Base-by-base conservation (phyloP, 2,329 filamentous ascomycete genomes). In the Colletotrichum theobromicola region DNA sequence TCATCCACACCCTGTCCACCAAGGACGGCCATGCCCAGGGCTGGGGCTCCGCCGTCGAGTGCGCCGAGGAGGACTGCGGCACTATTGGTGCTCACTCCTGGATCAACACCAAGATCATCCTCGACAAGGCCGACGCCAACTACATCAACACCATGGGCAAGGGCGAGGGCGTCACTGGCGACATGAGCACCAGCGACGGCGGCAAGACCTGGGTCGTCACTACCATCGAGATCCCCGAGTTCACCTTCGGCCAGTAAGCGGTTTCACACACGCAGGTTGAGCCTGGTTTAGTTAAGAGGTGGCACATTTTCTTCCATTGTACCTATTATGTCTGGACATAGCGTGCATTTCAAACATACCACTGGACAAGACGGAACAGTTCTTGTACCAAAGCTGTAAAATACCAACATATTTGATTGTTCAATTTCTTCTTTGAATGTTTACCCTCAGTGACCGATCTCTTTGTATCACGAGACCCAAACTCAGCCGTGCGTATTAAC, bases 21-120 rank as follows among this genome's bases (percentile, higher is more conserved):
- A 84, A 80, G 67, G 83, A 84, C 72, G 85, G 82, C 28, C 77
- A 85, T 9, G 85, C 85, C 5, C 77, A 83, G 79, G 85, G 85
- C 76, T 87, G 84, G 82, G 86, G 85, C 3, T 84, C 82, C 50
- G 82, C 85, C 1, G 83, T 87, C 21, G 90, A 94, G 80, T 91
- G 91, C 82, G 94, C 92, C 69, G 93, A 92, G 82, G 93, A 96
- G 83, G 93, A 94, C 87, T 96, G 94, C 87, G 94, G 94, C 77
- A 79, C 76, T 3, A 68, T 81, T 2, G 70, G 70, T 53, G 70
- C 70, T 53, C 70, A 73, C 66, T 73, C 70, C 46, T 73, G 70
- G 70, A 73, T 73, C 70, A 73, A 73, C 70, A 73, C 70, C 18
- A 70, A 73, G 58, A 73, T 73, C 66, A 53, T 73, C 35, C 70